Evolutionary conservation across 78 protist species (phyloP).

Genomic region (Dictyostelium discoideum): DNA sequence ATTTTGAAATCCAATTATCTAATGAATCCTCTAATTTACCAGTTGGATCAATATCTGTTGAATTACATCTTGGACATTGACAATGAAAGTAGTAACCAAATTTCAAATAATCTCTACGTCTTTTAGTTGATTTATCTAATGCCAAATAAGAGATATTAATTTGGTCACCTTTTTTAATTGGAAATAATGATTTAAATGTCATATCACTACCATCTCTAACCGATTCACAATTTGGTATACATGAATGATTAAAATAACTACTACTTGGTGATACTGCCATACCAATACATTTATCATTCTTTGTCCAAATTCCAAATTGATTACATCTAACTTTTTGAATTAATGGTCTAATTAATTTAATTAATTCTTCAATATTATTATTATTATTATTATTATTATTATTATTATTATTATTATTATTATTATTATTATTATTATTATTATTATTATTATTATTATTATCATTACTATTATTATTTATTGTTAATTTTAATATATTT

Average conservation of each 20-base stretch:
- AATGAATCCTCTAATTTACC: not conserved
- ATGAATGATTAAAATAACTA: conserved; percentile 61
- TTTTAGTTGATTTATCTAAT: not conserved
- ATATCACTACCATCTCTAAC: conserved; percentile 33
- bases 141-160: conserved; percentile 33
- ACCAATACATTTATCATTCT: conserved; percentile 64
- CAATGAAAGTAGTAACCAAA: conserved; percentile 47
- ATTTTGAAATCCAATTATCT: conserved; percentile 64
- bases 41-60: not conserved
- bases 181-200: conserved; percentile 42
- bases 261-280: conserved; percentile 38
- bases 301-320: conserved; percentile 80
- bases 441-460: not conserved
- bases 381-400: not conserved
- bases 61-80: conserved; percentile 61
- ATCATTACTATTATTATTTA: not conserved
- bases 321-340: conserved; percentile 55
- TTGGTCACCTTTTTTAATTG: conserved; percentile 44
- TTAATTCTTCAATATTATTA: not conserved
- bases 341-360: conserved; percentile 22
- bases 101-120: conserved; percentile 14
- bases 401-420: not conserved
- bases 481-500: not conserved
- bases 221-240: conserved; percentile 51
- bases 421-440: not conserved